Conservation (phyloP, 2,329 filamentous ascomycete species). For the Talaromyces sp. region DNA sequence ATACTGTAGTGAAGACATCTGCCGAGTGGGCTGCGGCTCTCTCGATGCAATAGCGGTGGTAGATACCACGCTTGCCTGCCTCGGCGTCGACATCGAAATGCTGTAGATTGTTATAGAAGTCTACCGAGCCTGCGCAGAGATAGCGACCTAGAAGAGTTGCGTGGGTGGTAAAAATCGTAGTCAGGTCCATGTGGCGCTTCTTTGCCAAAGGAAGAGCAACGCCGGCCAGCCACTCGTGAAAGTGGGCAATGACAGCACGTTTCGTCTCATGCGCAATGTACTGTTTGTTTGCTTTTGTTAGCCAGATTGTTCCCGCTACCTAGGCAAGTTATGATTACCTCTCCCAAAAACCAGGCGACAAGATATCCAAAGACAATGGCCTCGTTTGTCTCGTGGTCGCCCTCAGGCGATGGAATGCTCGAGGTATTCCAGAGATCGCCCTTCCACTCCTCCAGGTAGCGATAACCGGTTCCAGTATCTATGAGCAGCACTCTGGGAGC, state of each 20-base stretch:
- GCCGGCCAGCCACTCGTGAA: conserved; percentile 97
- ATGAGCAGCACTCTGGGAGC: conserved; percentile 90
- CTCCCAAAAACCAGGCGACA: conserved; percentile 95
- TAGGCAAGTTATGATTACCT: conserved; percentile 56
- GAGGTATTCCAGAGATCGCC: conserved; percentile 88
- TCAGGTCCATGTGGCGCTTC: conserved; percentile 91
- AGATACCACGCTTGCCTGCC: conserved; percentile 95
- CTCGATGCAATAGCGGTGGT: conserved; percentile 97
- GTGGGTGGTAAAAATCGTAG: conserved; percentile 97
- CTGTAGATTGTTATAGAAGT: conserved; percentile 99
- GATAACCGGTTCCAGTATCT: conserved; percentile 88
- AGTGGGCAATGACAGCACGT: conserved; percentile 91
- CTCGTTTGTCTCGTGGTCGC: conserved; percentile 93
- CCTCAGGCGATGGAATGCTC: conserved; percentile 86
- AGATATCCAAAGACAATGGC: conserved; percentile 96
- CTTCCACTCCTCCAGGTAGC: conserved; percentile 94
- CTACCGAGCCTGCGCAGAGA: conserved; percentile 92
- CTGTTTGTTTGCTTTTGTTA: conserved; percentile 27
- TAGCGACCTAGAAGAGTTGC: conserved; percentile 93
- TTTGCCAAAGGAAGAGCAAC: conserved; percentile 88
- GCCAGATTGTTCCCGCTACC: neutral
- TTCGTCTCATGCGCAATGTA: conserved; percentile 90
- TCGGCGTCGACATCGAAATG: conserved; percentile 95
- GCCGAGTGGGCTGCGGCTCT: conserved; percentile 83
- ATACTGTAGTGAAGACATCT: conserved; percentile 98